phyloP scores from a whole-genome alignment of 371 early-diverging fungal species.

The Batrachochytrium dendrobatidis region DNA sequence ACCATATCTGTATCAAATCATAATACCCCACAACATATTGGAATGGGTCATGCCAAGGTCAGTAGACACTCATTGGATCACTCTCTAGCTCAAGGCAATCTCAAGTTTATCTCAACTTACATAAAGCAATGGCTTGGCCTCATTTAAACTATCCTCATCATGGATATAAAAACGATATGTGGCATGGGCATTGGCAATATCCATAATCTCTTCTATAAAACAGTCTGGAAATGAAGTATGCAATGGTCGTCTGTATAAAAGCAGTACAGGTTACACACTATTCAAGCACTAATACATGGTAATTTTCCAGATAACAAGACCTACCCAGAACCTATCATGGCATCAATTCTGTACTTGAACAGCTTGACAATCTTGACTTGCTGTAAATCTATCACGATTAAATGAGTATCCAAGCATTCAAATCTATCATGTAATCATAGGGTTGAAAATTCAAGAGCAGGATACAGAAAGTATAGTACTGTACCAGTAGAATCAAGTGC shows the following conservation, averaged over 20 bases:
- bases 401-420: too few species aligned
- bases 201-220: not conserved
- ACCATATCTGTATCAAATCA: too few species aligned
- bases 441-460: not conserved
- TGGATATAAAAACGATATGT: constrained; percentile 4
- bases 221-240: constrained; percentile 1
- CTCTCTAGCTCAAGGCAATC: too few species aligned
- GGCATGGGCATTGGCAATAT: not conserved
- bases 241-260: not conserved
- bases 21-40: too few species aligned
- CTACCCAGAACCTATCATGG: not conserved
- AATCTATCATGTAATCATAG: not conserved
- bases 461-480: not conserved
- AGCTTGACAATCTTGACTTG: constrained; percentile 2
- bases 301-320: not conserved
- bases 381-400: not conserved
- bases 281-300: not conserved
- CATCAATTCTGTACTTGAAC: constrained; percentile 5
- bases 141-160: not conserved
- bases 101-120: too few species aligned
- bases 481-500: not conserved
- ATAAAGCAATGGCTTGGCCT: not conserved
- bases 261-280: not conserved
- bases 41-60: too few species aligned
- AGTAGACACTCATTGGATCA: too few species aligned